phyloP scores from a whole-genome alignment of 139 green algal genomes.

The Marvania coccoides region DNA sequence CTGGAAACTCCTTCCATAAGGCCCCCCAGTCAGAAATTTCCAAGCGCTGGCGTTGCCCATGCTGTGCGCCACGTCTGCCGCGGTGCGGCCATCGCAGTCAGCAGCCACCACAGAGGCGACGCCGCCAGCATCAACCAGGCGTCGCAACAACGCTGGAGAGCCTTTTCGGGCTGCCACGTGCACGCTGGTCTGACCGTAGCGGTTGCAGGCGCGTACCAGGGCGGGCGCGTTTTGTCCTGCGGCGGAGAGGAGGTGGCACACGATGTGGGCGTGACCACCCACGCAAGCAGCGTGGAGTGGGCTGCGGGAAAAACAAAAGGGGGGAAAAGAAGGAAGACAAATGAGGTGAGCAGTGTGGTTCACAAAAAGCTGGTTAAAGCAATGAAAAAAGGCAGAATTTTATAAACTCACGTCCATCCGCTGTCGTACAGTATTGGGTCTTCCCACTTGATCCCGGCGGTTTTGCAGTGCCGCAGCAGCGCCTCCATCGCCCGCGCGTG shows the following conservation, averaged over 20 bases:
- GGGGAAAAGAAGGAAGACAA: no score
- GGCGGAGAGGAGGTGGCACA: neutral
- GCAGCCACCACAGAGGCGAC: neutral
- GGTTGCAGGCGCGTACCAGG: neutral
- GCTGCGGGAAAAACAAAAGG: no score
- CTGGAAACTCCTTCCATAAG: neutral
- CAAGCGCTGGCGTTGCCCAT: slow-evolving; percentile 10
- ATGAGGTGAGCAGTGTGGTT: no score
- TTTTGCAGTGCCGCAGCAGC: slow-evolving; percentile 51
- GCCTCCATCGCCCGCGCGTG: slow-evolving; percentile 48
- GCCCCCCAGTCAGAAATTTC: neutral
- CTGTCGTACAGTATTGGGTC: slow-evolving; percentile 58
- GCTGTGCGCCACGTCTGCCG: slow-evolving; percentile 14
- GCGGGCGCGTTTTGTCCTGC: neutral
- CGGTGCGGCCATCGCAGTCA: slow-evolving; percentile 8
- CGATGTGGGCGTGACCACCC: slow-evolving; percentile 38
- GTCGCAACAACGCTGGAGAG: slow-evolving; percentile 28
- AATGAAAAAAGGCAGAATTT: no score
- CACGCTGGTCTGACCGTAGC: slow-evolving; percentile 59
- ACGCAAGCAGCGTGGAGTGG: slow-evolving; percentile 82
- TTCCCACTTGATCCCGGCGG: slow-evolving; percentile 49
- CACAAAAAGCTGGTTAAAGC: no score
- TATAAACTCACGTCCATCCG: no score
- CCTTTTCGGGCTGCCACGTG: slow-evolving; percentile 75
- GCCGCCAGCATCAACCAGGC: slow-evolving; percentile 39